Conservation (phyloP, 306 rosid genomes). For the Nissolia schottii region DNA sequence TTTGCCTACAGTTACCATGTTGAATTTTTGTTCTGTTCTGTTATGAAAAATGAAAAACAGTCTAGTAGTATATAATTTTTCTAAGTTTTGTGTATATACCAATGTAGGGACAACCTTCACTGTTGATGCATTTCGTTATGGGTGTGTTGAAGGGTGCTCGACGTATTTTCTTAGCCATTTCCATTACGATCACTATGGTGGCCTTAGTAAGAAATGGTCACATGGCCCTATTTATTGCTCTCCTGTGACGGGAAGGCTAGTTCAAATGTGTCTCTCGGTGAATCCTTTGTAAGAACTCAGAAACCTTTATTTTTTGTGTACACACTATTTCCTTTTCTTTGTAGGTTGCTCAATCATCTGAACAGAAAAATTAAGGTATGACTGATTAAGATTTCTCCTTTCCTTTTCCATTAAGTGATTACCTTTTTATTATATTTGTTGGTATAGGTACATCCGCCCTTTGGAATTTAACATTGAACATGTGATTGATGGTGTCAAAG, state of each 20-base stretch:
- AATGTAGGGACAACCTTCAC: conserved; percentile 44
- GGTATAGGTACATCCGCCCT: conserved; percentile 36
- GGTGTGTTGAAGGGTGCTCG: conserved; percentile 41
- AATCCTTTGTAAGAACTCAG: conserved; percentile 41
- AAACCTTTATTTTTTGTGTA: not conserved
- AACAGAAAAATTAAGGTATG: not conserved
- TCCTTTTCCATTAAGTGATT: conserved; percentile 7
- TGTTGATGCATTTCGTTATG: conserved; percentile 58
- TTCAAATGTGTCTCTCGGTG: conserved; percentile 47
- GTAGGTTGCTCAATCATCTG: not conserved
- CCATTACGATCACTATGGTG: conserved; percentile 51
- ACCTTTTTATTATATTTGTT: conserved; percentile 1
- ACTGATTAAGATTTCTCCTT: not conserved
- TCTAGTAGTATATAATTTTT: not conserved
- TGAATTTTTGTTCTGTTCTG: not conserved
- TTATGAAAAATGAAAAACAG: not conserved
- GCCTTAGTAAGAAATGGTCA: conserved; percentile 54
- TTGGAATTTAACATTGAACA: conserved; percentile 40
- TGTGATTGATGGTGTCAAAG: conserved; percentile 43
- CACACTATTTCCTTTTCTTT: not conserved
- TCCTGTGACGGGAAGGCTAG: conserved; percentile 40
- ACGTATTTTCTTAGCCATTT: conserved; percentile 54
- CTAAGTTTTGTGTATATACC: conserved; percentile 8
- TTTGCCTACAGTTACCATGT: not conserved
- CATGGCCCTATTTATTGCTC: conserved; percentile 58